phyloP scores from a whole-genome alignment of 2,329 filamentous ascomycete species.

The Neonectria faginata region DNA sequence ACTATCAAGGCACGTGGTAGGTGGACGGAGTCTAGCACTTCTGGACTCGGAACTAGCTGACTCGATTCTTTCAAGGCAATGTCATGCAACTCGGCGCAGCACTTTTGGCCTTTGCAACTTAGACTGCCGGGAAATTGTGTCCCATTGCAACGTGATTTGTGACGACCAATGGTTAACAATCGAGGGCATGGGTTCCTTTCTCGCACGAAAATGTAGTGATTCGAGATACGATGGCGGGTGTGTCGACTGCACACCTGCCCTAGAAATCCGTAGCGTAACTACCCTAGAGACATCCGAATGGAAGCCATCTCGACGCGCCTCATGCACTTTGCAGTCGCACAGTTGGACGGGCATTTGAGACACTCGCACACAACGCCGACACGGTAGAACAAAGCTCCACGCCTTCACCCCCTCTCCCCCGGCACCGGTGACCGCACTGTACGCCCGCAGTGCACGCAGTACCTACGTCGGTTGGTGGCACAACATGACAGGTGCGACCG shows the following conservation, averaged over 20 bases:
- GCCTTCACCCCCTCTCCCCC: conserved; percentile 6
- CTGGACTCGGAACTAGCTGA: conserved; percentile 8
- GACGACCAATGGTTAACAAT: not conserved
- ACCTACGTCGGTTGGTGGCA: not conserved
- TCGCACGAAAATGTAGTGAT: not conserved
- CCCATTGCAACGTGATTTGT: not conserved
- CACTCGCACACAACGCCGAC: not conserved
- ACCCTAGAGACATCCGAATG: not conserved
- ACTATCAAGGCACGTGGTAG: conserved; percentile 8
- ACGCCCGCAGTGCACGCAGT: not conserved
- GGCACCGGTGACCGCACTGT: conserved; percentile 20
- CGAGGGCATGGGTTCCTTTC: not conserved
- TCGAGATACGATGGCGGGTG: not conserved
- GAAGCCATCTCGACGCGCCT: not conserved
- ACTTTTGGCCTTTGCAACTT: not conserved
- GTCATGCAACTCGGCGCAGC: not conserved
- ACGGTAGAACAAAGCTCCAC: not conserved
- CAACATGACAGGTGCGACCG: conserved; percentile 18
- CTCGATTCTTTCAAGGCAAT: conserved; percentile 6
- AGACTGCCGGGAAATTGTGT: not conserved
- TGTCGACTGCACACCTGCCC: not conserved
- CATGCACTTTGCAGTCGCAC: not conserved
- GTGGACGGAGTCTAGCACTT: not conserved
- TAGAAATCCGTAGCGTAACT: not conserved
- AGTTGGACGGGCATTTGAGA: not conserved